Evolutionary conservation across 2,329 filamentous ascomycete species (phyloP), one percentile per base, ranked within the genome.

Genomic region (Pseudogymnoascus sp.): DNA sequence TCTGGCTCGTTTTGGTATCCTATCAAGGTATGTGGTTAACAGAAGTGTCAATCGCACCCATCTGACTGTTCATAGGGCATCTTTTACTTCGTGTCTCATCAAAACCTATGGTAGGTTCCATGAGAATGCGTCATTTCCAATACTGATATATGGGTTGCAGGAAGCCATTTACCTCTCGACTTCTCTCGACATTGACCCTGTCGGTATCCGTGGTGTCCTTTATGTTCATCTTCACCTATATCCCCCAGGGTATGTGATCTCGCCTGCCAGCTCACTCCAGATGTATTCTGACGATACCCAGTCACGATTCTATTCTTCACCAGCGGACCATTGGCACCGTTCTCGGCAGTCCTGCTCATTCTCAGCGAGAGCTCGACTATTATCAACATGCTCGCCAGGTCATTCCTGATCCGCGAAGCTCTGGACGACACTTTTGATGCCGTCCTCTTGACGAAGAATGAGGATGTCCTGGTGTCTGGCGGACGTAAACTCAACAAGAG

Each of bases 381-480:
- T 61, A 78, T 83, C 66, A 82, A 79, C 65, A 69, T 81, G 36
- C 67, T 85, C 13, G 81, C 84, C 7, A 84, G 86, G 68, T 87
- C 83, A 41, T 93, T 91, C 71, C 75, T 96, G 37, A 83, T 96
- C 47, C 85, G 90, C 66, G 90, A 95, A 64, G 88, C 90, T 0
- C 79, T 97, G 35, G 79, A 94, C 26, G 92, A 97, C 72, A 93
- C 90, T 0, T 97, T 97, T 72, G 93, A 97, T 71, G 91, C 88
- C 33, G 85, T 83, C 0, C 74, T 87, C 24, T 71, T 86, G 6
- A 70, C 82, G 1, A 77, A 74, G 58, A 78, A 81, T 65, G 75
- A 78, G 31, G 77, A 76, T 0, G 77, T 76, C 1, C 79, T 97
- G 2, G 88, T 97, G 5, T 80, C 84, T 9, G 83, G 87, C 63